Base-by-base conservation (phyloP, 2,329 filamentous ascomycete species). In the Aspergillus chevalieri region DNA sequence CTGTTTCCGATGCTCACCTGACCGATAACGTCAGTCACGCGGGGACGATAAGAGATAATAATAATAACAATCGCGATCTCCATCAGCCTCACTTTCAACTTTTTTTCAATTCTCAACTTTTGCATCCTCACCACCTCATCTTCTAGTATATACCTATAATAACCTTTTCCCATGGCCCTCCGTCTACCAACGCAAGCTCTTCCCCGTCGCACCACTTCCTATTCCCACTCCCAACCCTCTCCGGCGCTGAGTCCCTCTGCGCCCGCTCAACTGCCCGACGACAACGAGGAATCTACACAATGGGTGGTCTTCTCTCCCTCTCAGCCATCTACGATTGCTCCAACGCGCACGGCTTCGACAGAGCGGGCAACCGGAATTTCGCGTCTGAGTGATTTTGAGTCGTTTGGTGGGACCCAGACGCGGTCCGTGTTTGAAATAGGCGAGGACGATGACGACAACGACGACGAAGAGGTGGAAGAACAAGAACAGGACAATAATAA, bases 291-390 rank as follows among this genome's bases (percentile, higher is more conserved):
- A 57, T 86, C 88, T 10, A 86, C 93, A 69, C 92, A 95, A 80
- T 98, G 93, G 93, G 86, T 97, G 48, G 82, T 98, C 56, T 98
- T 98, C 75, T 88, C 90, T 6, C 89, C 89, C 1, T 78, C 79
- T 7, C 83, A 84, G 55, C 74, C 76, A 30, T 85, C 86, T 17
- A 78, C 79, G 9, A 83, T 83, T 4, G 84, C 86, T 53, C 78
- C 84, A 47, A 88, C 84, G 42, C 83, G 80, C 51, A 83, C 87
- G 34, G 82, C 83, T 43, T 81, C 67, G 67, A 87, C 69, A 63
- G 80, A 73, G 74, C 83, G 69, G 65, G 91, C 82, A 41, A 76
- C 83, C 24, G 87, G 85, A 34, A 80, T 82, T 54, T 93, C 88
- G 36, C 83, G 82, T 52, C 74, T 86, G 47, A 94, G 88, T 67